Percentiles rank a stretch among this genome's conserved stretches.
Evolutionary conservation across 1,139 yeast genomes (phyloP).

Genomic region (Ogataea hybrid): DNA sequence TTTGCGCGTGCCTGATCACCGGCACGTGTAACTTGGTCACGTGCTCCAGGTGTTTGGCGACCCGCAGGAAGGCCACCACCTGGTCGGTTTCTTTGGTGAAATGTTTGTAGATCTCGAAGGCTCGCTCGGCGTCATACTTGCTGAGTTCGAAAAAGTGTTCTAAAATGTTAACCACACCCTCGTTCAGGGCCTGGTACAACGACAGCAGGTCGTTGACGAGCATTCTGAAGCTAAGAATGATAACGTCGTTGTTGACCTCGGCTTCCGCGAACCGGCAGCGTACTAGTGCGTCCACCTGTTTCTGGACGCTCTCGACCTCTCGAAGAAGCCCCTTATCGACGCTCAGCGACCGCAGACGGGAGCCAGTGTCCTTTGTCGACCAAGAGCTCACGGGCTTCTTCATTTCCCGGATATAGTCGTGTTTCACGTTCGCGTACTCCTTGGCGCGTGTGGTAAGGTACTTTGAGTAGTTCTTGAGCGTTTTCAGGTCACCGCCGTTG

Average conservation of each 20-base stretch:
- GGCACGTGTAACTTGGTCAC: conserved; percentile 91
- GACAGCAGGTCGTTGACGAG: conserved; percentile 83
- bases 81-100: conserved; percentile 86
- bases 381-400: conserved; percentile 30
- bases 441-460: conserved; percentile 68
- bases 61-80: conserved; percentile 82
- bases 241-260: conserved; percentile 78
- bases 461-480: conserved; percentile 65
- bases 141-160: conserved; percentile 96
- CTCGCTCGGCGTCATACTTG: conserved; percentile 79
- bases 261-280: conserved; percentile 71
- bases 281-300: conserved; percentile 73
- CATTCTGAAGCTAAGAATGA: conserved; percentile 80
- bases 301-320: conserved; percentile 82
- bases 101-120: conserved; percentile 75
- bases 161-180: conserved; percentile 88
- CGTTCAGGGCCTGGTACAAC: conserved; percentile 85
- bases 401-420: conserved; percentile 80
- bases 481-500: conserved; percentile 50
- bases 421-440: conserved; percentile 61
- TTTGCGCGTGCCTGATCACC: conserved; percentile 95
- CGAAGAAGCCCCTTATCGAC: conserved; percentile 83
- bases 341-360: conserved; percentile 59
- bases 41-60: conserved; percentile 84
- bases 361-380: conserved; percentile 41